Base-by-base conservation (phyloP, 495 filamentous ascomycete genomes). In the Daldinia loculata region DNA sequence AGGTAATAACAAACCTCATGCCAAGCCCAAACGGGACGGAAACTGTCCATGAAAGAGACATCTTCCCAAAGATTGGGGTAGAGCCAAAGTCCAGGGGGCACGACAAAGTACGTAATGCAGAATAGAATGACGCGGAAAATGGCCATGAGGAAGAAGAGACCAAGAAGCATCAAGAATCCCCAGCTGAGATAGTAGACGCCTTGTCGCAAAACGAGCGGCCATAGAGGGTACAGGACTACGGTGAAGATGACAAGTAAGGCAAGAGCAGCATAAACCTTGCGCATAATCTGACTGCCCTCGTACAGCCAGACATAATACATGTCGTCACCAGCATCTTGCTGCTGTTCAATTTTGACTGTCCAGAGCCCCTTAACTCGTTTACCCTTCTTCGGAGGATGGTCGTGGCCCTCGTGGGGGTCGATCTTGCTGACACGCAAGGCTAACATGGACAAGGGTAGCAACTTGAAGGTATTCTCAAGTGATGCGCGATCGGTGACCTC, bases 31-130 rank as follows among this genome's bases (percentile, higher is more conserved):
- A 95, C 78, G 27, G 96, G 96, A 81, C 91, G 91, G 85, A 99
- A 99, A 80, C 92, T 96, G 68, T 99, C 96, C 75, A 98, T 91
- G 80, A 99, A 98, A 7, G 95, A 95, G 50, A 99, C 96, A 77
- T 99, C 96, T 80, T 98, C 96, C 81, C 98, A 99, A 22, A 99
- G 79, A 77, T 99, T 99, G 51, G 96, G 96, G 84, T 93, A 99
- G 51, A 99, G 85, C 96, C 96, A 99, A 30, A 99, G 84, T 69
- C 96, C 96, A 1, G 95, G 95, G 14, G 93, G 85, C 9, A 89
- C 86, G 7, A 87, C 84, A 76, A 98, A 95, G 72, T 97, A 92
- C 11, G 96, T 98, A 76, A 95, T 80, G 73, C 91, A 91, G 82
- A 98, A 99, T n/a, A 99, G 82, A 59, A 98, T 97, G 22, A 98